Conservation (phyloP, 495 filamentous ascomycete genomes). For the Pseudomonodictys pantanalensis region DNA sequence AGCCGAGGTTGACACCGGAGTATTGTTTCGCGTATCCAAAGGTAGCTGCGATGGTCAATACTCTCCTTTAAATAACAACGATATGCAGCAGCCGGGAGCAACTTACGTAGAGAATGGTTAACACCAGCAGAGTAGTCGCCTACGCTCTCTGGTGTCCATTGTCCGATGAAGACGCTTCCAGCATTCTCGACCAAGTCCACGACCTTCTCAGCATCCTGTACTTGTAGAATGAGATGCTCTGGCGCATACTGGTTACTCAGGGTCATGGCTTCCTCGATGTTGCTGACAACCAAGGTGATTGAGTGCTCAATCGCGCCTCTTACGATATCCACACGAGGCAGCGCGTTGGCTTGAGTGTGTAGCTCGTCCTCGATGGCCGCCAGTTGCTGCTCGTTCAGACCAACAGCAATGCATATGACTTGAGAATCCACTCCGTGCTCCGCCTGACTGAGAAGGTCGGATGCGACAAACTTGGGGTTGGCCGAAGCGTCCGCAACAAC, state of each 20-base stretch:
- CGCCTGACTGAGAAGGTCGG: constrained; percentile 89
- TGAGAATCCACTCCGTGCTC: constrained; percentile 96
- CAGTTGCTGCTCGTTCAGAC: constrained; percentile 67
- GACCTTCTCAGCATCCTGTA: constrained; percentile 66
- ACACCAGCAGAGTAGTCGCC: constrained; percentile 97
- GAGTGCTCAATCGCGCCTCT: constrained; percentile 87
- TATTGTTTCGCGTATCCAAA: constrained; percentile 98
- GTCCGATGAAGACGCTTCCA: constrained; percentile 89
- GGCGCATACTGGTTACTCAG: constrained; percentile 95
- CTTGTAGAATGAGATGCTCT: constrained; percentile 92
- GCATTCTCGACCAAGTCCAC: constrained; percentile 86
- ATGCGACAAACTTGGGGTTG: constrained; percentile 92
- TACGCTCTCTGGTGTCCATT: constrained; percentile 95
- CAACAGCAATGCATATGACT: constrained; percentile 86
- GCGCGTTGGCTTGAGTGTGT: constrained; percentile 78
- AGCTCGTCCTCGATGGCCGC: constrained; percentile 85
- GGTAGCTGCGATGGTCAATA: constrained; percentile 59
- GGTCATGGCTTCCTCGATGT: constrained; percentile 77
- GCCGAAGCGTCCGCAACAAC: constrained; percentile 89
- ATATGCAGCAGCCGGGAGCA: neutral
- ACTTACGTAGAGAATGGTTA: constrained; percentile 94
- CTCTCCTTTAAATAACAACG: neutral
- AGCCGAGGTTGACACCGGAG: constrained; percentile 91
- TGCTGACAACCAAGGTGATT: constrained; percentile 77
- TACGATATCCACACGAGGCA: constrained; percentile 91